Base-by-base conservation (phyloP, 495 filamentous ascomycete genomes). In the Hypoxylon cercidicola region DNA sequence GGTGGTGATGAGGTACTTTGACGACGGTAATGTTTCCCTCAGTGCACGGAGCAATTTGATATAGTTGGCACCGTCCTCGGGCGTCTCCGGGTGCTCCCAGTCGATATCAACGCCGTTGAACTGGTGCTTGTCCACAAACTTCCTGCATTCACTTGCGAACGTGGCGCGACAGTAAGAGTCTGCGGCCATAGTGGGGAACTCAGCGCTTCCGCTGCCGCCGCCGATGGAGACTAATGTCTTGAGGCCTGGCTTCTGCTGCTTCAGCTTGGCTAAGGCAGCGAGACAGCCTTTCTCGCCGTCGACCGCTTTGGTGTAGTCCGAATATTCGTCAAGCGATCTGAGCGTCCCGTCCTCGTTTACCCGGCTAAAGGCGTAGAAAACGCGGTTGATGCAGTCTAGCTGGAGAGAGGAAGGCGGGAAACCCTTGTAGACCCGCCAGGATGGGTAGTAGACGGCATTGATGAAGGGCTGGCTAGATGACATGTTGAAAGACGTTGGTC, bases 21-120 rank as follows among this genome's bases (percentile, higher is more conserved):
- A 86, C 20, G 84, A 66, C 12, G 87, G 90, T 15, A 92, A 78
- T 3, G 74, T 81, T 16, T 81, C 76, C 35, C 91, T 85, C 35
- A 91, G 75, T 3, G 81, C 74, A 5, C 83, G 77, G 2, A 95
- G 83, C 5, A 95, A 78, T n/a, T 77, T 75, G 47, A 92, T 72
- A 68, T 88, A 93, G 71, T 90, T 80, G 28, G 75, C 71, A 12
- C 91, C 90, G 67, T 91, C 79, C 13, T 81, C 69, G 1, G 77
- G 55, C 71, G 89, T 80, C 3, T 82, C 80, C 0, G 91, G 91
- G 69, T 93, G 88, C 68, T 95, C 91, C 91, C 91, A 95, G 72
- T 93, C 91, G 62, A 95, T 84, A 68, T 95, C 91, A 55, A 95
- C 84, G 0, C 91, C 91, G 73, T 95, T 89, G 1, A 95, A 75